Evolutionary conservation across 2,329 filamentous ascomycete genomes (phyloP), one percentile per base, ranked within the genome.

Genomic region (Leptographium lundbergii): DNA sequence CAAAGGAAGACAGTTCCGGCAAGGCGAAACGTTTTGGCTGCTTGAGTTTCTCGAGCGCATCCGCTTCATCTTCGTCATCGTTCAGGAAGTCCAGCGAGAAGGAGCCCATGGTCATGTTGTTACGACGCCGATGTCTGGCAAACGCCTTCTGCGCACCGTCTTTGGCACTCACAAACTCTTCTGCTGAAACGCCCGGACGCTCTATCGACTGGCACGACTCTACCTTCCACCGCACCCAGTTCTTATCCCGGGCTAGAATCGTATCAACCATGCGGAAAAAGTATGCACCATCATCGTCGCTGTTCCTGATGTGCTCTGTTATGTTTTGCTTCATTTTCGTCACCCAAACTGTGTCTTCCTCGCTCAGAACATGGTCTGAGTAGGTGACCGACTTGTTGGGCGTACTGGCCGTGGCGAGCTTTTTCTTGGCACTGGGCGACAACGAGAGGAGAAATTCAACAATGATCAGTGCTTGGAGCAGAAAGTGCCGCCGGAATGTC

Each of bases 211-310:
- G 89, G 69, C 94, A 99, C 65, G 86, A 89, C 70, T 96, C 91
- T 61, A 92, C 86, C 74, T 99, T 99, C 94, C 94, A 99, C 63
- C 91, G 87, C 52, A 95, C 91, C 95, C 95, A 99, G 69, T 97
- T 96, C 76, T 96, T 97, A 72, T 99, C 94, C 63, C 94, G 82
- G 27, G 90, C 89, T 34, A 99, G 81, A 36, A 99, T 92, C 14
- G 91, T 97, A 70, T 97, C 92, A 36, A 99, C 91, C 83, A 97
- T 95, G 47, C 94, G 87, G 72, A 91, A 88, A 72, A 97, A 99
- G 72, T 95, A 95, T 63, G 89, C 88, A 34, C 94, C 94, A 67
- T 95, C 91, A 4, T 34, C n/a, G 50, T 79, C 74, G 24, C 89
- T 89, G 66, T 86, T 80, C 68, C 88, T 87, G 59, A 99, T 80